phyloP scores from a whole-genome alignment of 768 basidiomycete genomes.

The Suillus americanus region DNA sequence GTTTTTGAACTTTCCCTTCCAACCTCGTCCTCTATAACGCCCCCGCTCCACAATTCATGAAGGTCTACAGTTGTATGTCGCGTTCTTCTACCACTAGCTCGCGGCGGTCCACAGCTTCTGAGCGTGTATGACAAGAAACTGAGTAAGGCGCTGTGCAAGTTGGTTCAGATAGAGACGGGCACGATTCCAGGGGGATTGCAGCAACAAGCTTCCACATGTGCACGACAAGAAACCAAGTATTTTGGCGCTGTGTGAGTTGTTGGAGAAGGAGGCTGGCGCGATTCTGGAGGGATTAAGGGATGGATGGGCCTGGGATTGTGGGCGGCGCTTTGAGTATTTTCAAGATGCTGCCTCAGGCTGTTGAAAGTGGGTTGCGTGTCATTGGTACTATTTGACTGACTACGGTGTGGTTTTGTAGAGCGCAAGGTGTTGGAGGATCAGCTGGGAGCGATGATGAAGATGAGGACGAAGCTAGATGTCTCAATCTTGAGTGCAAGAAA shows the following conservation, averaged over 20 bases:
- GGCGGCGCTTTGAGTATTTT: slow-evolving; percentile 71
- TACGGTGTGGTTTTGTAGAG: slow-evolving; percentile 36
- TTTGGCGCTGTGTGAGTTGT: slow-evolving; percentile 69
- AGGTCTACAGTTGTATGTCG: too few species aligned
- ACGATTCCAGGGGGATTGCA: too few species aligned
- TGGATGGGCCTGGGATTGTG: slow-evolving; percentile 77
- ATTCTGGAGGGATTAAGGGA: slow-evolving; percentile 62
- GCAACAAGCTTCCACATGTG: slow-evolving; percentile 71
- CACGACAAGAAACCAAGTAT: slow-evolving; percentile 89
- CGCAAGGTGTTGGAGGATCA: slow-evolving; percentile 61
- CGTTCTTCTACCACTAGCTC: too few species aligned
- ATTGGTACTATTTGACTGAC: neutral
- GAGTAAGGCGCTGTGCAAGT: too few species aligned
- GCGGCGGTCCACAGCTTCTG: too few species aligned
- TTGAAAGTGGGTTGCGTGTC: slow-evolving; percentile 54
- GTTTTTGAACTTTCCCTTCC: too few species aligned
- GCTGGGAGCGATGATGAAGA: too few species aligned
- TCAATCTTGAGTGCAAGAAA: slow-evolving; percentile 40
- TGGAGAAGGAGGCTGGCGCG: slow-evolving; percentile 62
- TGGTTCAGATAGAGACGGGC: too few species aligned
- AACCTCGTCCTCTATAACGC: too few species aligned
- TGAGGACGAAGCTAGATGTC: too few species aligned
- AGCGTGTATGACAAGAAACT: too few species aligned
- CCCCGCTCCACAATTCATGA: too few species aligned
- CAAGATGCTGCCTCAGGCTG: slow-evolving; percentile 73